Percentiles rank a stretch among this genome's conserved stretches.
Evolutionary conservation across 2,329 filamentous ascomycete genomes (phyloP).

Genomic region (Zymoseptoria brevis): DNA sequence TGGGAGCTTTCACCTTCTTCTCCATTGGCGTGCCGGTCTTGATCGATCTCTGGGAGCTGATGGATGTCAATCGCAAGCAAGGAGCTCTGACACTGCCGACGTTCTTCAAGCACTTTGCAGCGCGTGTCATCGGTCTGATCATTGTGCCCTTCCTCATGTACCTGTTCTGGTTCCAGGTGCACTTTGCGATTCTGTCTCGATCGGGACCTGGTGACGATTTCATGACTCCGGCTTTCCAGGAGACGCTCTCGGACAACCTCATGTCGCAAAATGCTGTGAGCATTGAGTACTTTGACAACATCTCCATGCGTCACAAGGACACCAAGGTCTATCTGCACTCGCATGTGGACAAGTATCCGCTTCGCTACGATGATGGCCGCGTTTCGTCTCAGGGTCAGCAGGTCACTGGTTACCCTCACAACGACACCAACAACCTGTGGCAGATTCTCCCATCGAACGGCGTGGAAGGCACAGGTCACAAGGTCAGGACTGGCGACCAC

Average conservation of each 20-base stretch:
- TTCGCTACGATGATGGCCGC: slow-evolving; percentile 93
- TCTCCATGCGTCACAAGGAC: slow-evolving; percentile 90
- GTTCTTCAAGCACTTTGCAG: slow-evolving; percentile 83
- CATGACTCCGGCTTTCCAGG: slow-evolving; percentile 97
- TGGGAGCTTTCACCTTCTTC: slow-evolving; percentile 92
- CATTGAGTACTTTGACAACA: slow-evolving; percentile 82
- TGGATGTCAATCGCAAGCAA: slow-evolving; percentile 77
- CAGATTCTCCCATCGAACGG: slow-evolving; percentile 67
- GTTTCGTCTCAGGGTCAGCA: slow-evolving; percentile 96
- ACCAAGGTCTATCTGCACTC: slow-evolving; percentile 95
- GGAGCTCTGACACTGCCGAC: slow-evolving; percentile 71
- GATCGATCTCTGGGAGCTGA: slow-evolving; percentile 90
- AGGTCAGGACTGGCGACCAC: slow-evolving; percentile 74
- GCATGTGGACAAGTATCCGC: slow-evolving; percentile 78
- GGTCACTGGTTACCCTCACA: slow-evolving; percentile 94
- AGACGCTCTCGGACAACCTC: slow-evolving; percentile 87
- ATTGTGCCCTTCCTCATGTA: slow-evolving; percentile 94
- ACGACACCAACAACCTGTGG: slow-evolving; percentile 99
- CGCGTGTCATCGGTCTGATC: slow-evolving; percentile 78
- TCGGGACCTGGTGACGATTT: slow-evolving; percentile 97
- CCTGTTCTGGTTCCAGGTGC: slow-evolving; percentile 99
- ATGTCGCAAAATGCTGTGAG: slow-evolving; percentile 81
- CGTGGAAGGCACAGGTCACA: slow-evolving; percentile 50
- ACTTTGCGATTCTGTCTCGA: slow-evolving; percentile 79
- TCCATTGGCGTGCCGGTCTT: slow-evolving; percentile 89